Evolutionary conservation across 768 basidiomycete species (phyloP).

Genomic region (Psilocybe cyanescens): DNA sequence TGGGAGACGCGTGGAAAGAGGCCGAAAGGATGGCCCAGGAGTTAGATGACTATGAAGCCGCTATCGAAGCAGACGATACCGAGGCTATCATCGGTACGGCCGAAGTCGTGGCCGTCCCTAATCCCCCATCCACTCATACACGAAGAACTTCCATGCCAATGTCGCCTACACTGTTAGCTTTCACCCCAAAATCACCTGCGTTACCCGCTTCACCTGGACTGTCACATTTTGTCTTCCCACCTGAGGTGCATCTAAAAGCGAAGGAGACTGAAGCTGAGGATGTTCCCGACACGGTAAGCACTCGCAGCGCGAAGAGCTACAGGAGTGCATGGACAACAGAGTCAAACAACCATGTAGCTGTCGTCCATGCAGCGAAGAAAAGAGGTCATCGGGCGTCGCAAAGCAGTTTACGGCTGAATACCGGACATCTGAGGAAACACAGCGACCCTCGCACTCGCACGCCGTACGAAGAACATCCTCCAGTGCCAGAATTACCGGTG

Average conservation of each 20-base stretch:
- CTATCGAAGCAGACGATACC: constrained; percentile 34
- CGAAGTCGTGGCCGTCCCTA: constrained; percentile 45
- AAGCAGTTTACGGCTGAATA: constrained; percentile 67
- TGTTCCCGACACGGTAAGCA: constrained; percentile 41
- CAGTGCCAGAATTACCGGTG: constrained; percentile 35
- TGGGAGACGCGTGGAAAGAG: constrained; percentile 82
- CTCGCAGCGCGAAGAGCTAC: constrained; percentile 33
- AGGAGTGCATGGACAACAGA: constrained; percentile 35
- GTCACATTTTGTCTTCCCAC: constrained; percentile 22
- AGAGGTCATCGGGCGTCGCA: constrained; percentile 68
- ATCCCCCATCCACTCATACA: constrained; percentile 19
- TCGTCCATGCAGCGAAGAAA: constrained; percentile 65
- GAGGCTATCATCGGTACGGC: constrained; percentile 51
- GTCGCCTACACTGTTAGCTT: constrained; percentile 26
- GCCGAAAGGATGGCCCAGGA: constrained; percentile 75
- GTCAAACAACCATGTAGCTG: constrained; percentile 36
- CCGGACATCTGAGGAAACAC: constrained; percentile 26
- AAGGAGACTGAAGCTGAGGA: constrained; percentile 30
- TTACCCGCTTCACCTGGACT: constrained; percentile 2
- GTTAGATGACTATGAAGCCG: constrained; percentile 64
- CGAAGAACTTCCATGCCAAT: constrained; percentile 23
- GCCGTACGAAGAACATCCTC: constrained; percentile 33
- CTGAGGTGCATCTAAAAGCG: constrained; percentile 23
- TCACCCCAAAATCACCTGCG: constrained; percentile 23
- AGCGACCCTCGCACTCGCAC: constrained; percentile 24